These are phyloP conservation scores for Rhizoclosmatium sp. DNA, from an alignment of 192 early-diverging fungal species.

Conservation along the genomic window DNA sequence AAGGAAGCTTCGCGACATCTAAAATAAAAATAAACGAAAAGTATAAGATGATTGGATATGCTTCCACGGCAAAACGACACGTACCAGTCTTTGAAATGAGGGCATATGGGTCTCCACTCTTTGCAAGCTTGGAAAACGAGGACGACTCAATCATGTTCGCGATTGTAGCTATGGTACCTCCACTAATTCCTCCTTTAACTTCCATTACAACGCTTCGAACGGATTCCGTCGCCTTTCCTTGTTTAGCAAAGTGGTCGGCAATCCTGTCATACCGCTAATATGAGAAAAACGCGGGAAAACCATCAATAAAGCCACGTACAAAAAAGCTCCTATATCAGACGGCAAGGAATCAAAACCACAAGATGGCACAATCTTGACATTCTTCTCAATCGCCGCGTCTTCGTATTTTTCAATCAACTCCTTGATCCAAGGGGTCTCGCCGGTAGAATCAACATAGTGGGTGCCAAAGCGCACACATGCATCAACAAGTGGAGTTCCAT, in stretches of 20 bases:
- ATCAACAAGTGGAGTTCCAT: conserved; percentile 76
- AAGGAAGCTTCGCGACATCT: not conserved
- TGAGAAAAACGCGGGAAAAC: not conserved
- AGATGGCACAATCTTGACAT: conserved; percentile 76
- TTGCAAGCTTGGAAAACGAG: conserved; percentile 34
- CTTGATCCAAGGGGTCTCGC: conserved; percentile 74
- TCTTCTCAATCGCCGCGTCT: conserved; percentile 66
- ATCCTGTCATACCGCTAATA: conserved; percentile 22
- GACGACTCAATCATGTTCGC: conserved; percentile 38
- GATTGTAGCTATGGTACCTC: conserved; percentile 69
- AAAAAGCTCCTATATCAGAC: conserved; percentile 81
- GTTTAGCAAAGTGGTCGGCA: conserved; percentile 53
- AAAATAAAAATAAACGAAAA: not conserved
- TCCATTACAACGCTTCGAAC: conserved; percentile 34
- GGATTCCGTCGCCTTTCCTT: conserved; percentile 38
- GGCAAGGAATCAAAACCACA: conserved; percentile 95
- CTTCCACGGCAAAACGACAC: not conserved
- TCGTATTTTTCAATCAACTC: conserved; percentile 74
- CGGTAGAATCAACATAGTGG: conserved; percentile 93
- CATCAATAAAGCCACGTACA: conserved; percentile 52
- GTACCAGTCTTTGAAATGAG: conserved; percentile 31
- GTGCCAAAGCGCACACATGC: conserved; percentile 73
- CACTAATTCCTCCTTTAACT: conserved; percentile 64
- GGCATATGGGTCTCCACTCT: conserved; percentile 45
- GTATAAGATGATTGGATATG: conserved; percentile 24